Evolutionary conservation across 2,329 filamentous ascomycete species (phyloP).

Genomic region (Phialemonium atrogriseum): DNA sequence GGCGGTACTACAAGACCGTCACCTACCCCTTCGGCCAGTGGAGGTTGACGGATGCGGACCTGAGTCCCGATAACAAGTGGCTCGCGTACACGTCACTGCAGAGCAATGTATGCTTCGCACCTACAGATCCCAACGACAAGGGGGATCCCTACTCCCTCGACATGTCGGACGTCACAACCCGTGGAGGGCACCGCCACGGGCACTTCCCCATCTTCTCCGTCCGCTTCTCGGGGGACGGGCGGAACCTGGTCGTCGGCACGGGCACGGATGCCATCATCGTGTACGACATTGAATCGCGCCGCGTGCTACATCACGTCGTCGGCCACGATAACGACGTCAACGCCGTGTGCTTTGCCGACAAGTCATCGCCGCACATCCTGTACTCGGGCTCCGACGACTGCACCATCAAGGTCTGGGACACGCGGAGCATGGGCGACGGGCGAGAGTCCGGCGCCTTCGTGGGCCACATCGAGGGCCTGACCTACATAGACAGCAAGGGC

Average conservation of each 20-base stretch:
- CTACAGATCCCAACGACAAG: slow-evolving; percentile 74
- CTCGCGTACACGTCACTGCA: slow-evolving; percentile 88
- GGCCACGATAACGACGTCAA: slow-evolving; percentile 90
- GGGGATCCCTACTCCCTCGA: slow-evolving; percentile 76
- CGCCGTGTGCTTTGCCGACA: slow-evolving; percentile 91
- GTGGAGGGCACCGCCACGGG: slow-evolving; percentile 20
- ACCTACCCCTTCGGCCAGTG: slow-evolving; percentile 80
- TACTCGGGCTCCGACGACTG: slow-evolving; percentile 95
- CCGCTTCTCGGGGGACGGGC: slow-evolving; percentile 84
- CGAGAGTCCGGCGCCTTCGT: slow-evolving; percentile 61
- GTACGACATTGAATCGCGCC: slow-evolving; percentile 80
- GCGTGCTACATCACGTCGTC: slow-evolving; percentile 62
- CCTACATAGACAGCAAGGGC: slow-evolving; percentile 62
- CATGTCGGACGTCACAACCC: slow-evolving; percentile 37
- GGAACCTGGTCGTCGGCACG: slow-evolving; percentile 85
- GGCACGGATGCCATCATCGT: slow-evolving; percentile 73
- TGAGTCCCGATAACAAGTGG: slow-evolving; percentile 87
- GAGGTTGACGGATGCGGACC: slow-evolving; percentile 89
- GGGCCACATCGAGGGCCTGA: slow-evolving; percentile 58
- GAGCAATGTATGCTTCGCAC: slow-evolving; percentile 73
- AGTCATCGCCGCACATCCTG: slow-evolving; percentile 79
- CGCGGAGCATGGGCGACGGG: slow-evolving; percentile 80
- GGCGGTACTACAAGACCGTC: slow-evolving; percentile 92
- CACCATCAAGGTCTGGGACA: slow-evolving; percentile 93
- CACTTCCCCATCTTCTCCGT: slow-evolving; percentile 75